These are phyloP conservation scores for Trametes cingulata DNA, from an alignment of 768 basidiomycete genomes.

Conservation along the genomic window DNA sequence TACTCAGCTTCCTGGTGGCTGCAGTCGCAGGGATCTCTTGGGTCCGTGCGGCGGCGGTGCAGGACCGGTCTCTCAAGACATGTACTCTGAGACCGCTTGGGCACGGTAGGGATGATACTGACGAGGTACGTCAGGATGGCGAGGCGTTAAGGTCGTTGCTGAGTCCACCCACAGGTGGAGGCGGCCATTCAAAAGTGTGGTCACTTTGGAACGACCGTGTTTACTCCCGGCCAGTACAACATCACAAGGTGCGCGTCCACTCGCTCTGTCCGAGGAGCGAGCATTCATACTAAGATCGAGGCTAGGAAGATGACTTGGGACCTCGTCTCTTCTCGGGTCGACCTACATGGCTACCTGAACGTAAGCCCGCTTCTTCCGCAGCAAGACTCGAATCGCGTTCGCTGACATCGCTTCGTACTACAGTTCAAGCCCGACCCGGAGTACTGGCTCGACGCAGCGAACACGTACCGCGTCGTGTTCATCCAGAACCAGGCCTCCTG, in stretches of 20 bases:
- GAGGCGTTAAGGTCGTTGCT: too few relatives aligned
- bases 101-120: constrained; percentile 28
- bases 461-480: constrained; percentile 61
- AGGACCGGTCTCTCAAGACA: background rate
- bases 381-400: background rate
- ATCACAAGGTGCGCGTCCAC: constrained; percentile 47
- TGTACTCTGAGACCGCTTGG: constrained; percentile 27
- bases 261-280: too few relatives aligned
- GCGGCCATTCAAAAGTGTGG: constrained; percentile 52
- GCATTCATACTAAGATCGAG: background rate
- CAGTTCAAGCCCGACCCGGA: constrained; percentile 57
- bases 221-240: constrained; percentile 49
- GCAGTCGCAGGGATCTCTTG: background rate
- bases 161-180: constrained; percentile 39
- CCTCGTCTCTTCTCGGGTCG: constrained; percentile 43
- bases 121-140: constrained; percentile 19
- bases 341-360: constrained; percentile 45
- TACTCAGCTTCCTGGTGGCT: background rate
- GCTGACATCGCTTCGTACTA: background rate
- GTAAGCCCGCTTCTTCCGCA: constrained; percentile 33
- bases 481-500: constrained; percentile 67
- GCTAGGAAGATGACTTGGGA: constrained; percentile 58
- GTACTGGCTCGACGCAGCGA: constrained; percentile 55
- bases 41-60: background rate
- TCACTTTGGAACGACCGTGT: constrained; percentile 45